These are phyloP conservation scores for Claviceps arundinis DNA, from an alignment of 2,329 filamentous ascomycete genomes.

Conservation along the genomic window DNA sequence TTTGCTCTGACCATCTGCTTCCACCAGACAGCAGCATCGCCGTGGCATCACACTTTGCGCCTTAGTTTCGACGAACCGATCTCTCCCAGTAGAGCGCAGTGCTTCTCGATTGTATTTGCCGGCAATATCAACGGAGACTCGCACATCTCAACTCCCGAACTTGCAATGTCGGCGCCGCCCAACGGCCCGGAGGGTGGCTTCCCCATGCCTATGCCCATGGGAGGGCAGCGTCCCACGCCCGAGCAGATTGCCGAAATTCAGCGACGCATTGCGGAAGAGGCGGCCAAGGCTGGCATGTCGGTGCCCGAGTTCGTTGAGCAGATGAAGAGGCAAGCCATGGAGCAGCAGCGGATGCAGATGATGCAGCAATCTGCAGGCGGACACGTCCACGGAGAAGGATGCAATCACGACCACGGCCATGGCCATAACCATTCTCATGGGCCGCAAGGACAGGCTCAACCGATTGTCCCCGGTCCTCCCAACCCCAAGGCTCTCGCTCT, in stretches of 20 bases:
- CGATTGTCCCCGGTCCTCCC: constrained; percentile 65
- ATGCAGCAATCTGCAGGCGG: constrained; percentile 16
- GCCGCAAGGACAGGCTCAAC: constrained; percentile 42
- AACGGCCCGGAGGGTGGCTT: constrained; percentile 13
- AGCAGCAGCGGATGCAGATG: constrained; percentile 35
- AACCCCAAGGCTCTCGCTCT: constrained; percentile 82
- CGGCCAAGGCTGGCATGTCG: constrained; percentile 70
- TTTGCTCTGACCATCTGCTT: too few relatives aligned
- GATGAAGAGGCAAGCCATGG: constrained; percentile 42
- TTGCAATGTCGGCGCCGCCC: constrained; percentile 17
- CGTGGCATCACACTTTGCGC: not conserved
- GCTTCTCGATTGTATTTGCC: constrained; percentile 7
- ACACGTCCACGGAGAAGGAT: constrained; percentile 10
- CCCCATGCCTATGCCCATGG: constrained; percentile 13
- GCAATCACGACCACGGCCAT: constrained; percentile 17
- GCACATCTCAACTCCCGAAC: not conserved
- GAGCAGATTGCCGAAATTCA: constrained; percentile 82
- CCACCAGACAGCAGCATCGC: not conserved
- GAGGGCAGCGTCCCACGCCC: constrained; percentile 48
- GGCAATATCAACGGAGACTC: not conserved
- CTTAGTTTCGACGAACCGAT: too few relatives aligned
- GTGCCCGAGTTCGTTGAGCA: constrained; percentile 72
- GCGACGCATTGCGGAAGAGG: constrained; percentile 68
- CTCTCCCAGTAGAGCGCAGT: not conserved
- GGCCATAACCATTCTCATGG: constrained; percentile 9